Conservation (phyloP, 345 rosid genomes). For the Ceriops zippeliana region DNA sequence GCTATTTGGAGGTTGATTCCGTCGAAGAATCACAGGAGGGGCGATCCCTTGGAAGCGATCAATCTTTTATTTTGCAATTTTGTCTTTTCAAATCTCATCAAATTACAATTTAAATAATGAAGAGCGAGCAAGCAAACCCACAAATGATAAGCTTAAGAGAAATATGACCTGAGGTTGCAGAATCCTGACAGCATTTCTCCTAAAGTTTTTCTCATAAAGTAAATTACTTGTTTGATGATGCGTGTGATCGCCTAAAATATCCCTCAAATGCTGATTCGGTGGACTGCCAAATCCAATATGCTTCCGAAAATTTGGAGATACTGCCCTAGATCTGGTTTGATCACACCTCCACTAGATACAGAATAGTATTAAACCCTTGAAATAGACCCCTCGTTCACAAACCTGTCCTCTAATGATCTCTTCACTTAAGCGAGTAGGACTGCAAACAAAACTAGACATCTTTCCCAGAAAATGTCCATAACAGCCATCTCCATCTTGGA, state of each 20-base stretch:
- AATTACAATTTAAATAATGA: too few species aligned
- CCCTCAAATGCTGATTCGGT: constrained; percentile 42
- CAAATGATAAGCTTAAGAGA: not conserved
- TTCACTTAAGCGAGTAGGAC: constrained; percentile 75
- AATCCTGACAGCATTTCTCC: constrained; percentile 41
- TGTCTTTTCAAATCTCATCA: too few species aligned
- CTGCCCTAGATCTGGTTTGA: constrained; percentile 52
- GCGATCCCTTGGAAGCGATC: too few species aligned
- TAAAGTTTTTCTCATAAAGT: constrained; percentile 40
- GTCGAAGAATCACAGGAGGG: too few species aligned
- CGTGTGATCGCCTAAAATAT: constrained; percentile 32
- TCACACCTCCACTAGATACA: constrained; percentile 78
- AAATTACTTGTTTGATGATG: constrained; percentile 30
- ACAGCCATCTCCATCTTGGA: constrained; percentile 84
- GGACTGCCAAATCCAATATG: constrained; percentile 61
- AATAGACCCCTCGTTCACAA: constrained; percentile 79
- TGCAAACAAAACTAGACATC: constrained; percentile 62
- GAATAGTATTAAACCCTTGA: constrained; percentile 81
- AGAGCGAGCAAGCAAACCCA: too few species aligned
- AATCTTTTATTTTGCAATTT: too few species aligned
- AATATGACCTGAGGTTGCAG: constrained; percentile 51
- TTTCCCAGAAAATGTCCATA: constrained; percentile 60
- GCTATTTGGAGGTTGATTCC: too few species aligned
- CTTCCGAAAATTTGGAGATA: constrained; percentile 70
- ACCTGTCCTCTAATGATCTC: constrained; percentile 61